phyloP scores from a whole-genome alignment of 345 rosid species.

The Passiflora organensis region DNA sequence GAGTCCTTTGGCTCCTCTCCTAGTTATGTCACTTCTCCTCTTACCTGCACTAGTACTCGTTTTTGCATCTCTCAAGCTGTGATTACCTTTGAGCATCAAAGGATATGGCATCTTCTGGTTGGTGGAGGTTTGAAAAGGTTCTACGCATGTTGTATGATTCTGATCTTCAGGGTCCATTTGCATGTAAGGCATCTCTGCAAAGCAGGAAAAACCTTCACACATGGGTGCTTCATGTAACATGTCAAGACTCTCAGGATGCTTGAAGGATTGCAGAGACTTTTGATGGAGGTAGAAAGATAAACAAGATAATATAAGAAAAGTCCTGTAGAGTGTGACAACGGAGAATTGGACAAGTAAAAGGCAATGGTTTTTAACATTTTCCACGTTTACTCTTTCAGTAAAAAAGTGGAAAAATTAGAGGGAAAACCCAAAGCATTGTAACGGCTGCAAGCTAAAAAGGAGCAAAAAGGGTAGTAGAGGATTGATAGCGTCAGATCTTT shows the following conservation, averaged over 20 bases:
- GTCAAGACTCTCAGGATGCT: too few relatives aligned
- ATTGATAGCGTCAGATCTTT: constrained; percentile 15
- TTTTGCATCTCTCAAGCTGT: neutral
- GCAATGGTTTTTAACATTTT: too few relatives aligned
- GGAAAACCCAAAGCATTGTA: constrained; percentile 19
- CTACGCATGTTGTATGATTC: constrained; percentile 8
- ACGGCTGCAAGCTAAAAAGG: constrained; percentile 12
- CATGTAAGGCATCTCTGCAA: constrained; percentile 23
- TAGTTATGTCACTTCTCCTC: constrained; percentile 16
- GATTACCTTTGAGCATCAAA: too few relatives aligned
- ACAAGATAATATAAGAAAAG: too few relatives aligned
- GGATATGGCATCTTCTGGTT: constrained; percentile 2
- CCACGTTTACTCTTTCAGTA: too few relatives aligned
- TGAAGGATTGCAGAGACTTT: too few relatives aligned
- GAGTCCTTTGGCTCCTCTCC: constrained; percentile 15
- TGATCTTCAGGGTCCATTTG: constrained; percentile 24
- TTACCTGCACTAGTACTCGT: neutral
- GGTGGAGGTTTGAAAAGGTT: constrained; percentile 6
- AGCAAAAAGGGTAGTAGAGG: neutral
- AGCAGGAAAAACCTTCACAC: neutral
- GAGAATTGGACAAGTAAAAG: too few relatives aligned
- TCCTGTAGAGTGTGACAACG: too few relatives aligned
- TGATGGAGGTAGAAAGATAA: too few relatives aligned
- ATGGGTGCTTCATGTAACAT: neutral
- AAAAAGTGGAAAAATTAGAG: neutral